A percentile compares a stretch with the other conserved stretches of the same genome.
These are phyloP conservation scores for Vitis hybrid DNA, from an alignment of 177 flowering plant genomes.

Conservation along the genomic window DNA sequence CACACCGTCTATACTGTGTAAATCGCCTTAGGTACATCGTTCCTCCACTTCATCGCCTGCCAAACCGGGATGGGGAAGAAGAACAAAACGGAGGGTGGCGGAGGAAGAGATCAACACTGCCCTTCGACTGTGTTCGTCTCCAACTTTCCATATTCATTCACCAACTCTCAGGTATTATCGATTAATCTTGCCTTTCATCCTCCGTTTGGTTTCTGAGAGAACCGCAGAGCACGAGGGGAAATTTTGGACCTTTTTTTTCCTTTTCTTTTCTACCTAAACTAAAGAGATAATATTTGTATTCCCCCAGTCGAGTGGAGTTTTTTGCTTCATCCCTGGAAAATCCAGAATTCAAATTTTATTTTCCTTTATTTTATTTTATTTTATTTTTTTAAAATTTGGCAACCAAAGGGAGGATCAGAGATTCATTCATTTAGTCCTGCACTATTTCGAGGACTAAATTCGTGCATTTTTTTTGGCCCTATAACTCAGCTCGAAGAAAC, in stretches of 20 bases:
- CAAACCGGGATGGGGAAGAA: conserved; percentile 41
- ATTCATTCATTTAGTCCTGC: background rate
- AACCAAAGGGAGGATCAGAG: background rate
- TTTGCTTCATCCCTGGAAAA: too few relatives aligned
- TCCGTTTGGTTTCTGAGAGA: conserved; percentile 13
- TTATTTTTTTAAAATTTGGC: background rate
- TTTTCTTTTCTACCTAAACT: background rate
- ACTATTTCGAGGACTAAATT: background rate
- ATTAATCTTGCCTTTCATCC: background rate
- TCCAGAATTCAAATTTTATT: too few relatives aligned
- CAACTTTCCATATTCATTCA: conserved; percentile 67
- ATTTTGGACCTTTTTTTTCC: too few relatives aligned
- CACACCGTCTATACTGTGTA: too few relatives aligned
- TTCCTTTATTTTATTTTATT: background rate
- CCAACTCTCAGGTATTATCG: conserved; percentile 54
- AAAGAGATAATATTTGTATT: background rate
- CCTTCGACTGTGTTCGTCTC: conserved; percentile 62
- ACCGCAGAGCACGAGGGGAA: background rate
- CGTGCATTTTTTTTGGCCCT: background rate
- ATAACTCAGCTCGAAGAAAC: conserved; percentile 58
- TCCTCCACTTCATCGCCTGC: background rate
- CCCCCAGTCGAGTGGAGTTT: too few relatives aligned
- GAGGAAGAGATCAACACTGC: conserved; percentile 33
- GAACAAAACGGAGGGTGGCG: conserved; percentile 20
- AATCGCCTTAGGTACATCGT: background rate